Evolutionary conservation across 2,329 filamentous ascomycete species (phyloP).

Genomic region (Neofusicoccum laricinum): DNA sequence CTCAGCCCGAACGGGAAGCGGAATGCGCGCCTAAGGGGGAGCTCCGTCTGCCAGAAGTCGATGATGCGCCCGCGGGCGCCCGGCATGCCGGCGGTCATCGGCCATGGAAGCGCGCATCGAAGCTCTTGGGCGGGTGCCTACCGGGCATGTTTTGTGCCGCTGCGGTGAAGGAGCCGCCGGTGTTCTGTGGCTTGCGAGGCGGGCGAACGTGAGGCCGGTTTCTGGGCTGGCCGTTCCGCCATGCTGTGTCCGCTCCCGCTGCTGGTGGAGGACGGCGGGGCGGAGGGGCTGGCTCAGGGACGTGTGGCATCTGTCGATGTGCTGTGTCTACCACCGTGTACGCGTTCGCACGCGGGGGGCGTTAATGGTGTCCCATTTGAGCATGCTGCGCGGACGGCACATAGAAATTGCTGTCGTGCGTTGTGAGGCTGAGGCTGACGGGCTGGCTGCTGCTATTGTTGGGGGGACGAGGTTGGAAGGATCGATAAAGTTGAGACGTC

Average conservation of each 20-base stretch:
- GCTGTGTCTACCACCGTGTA: too few species aligned
- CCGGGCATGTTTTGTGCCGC: background rate
- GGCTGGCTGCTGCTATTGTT: too few species aligned
- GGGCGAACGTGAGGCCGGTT: background rate
- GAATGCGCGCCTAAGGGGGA: background rate
- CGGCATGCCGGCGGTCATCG: too few species aligned
- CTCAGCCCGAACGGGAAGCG: background rate
- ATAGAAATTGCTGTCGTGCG: background rate
- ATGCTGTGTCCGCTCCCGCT: background rate
- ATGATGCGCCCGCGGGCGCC: background rate
- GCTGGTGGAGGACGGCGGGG: background rate
- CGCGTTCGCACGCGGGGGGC: too few species aligned
- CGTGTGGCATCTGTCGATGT: too few species aligned
- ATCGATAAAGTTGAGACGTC: slow-evolving; percentile 5
- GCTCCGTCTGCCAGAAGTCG: background rate
- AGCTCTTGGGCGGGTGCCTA: too few species aligned
- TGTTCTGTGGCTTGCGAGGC: background rate
- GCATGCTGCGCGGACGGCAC: background rate
- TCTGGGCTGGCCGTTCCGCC: background rate
- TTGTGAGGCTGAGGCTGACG: background rate
- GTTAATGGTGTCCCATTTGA: background rate
- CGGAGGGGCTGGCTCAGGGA: background rate
- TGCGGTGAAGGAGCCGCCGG: too few species aligned
- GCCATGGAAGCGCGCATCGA: too few species aligned
- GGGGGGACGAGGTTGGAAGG: background rate